Evolutionary conservation across 768 basidiomycete genomes (phyloP).

Genomic region (Amanita rimosa): DNA sequence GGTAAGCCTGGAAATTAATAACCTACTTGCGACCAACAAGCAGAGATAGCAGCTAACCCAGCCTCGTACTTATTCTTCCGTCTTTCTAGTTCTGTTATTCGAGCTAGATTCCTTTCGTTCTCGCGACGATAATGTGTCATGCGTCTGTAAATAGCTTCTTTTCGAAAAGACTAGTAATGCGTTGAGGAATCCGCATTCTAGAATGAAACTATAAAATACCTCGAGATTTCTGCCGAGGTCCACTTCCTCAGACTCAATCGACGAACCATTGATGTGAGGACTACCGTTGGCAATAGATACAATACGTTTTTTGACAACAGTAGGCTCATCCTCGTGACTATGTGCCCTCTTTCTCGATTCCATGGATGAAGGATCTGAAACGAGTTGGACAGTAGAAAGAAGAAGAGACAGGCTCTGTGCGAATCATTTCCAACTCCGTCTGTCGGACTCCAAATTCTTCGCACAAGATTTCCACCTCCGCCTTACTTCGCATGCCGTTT

Average conservation of each 20-base stretch:
- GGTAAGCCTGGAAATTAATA: conserved; percentile 5
- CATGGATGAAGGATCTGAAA: conserved; percentile 21
- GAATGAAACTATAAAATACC: conserved; percentile 26
- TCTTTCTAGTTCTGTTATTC: conserved; percentile 54
- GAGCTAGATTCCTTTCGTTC: conserved; percentile 49
- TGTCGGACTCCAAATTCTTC: conserved; percentile 24
- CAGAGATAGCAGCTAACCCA: conserved; percentile 60
- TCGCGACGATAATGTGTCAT: conserved; percentile 79
- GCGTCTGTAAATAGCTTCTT: conserved; percentile 76
- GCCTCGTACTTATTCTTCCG: conserved; percentile 59
- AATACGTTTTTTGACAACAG: conserved; percentile 45
- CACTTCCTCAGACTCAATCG: conserved; percentile 32
- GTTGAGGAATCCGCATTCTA: conserved; percentile 8
- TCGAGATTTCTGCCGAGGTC: conserved; percentile 49
- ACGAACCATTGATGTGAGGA: conserved; percentile 41
- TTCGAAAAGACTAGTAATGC: conserved; percentile 58
- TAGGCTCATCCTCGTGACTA: conserved; percentile 36
- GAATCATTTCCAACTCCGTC: conserved; percentile 30
- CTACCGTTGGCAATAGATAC: conserved; percentile 38
- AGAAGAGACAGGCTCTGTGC: conserved; percentile 4
- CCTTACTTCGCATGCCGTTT: conserved; percentile 3
- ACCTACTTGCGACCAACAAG: conserved; percentile 71
- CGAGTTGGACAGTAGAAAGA: conserved; percentile 10
- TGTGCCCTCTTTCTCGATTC: conserved; percentile 53
- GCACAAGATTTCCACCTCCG: neutral